Conservation (phyloP, 441 rosid species). For the Adansonia grandidieri region DNA sequence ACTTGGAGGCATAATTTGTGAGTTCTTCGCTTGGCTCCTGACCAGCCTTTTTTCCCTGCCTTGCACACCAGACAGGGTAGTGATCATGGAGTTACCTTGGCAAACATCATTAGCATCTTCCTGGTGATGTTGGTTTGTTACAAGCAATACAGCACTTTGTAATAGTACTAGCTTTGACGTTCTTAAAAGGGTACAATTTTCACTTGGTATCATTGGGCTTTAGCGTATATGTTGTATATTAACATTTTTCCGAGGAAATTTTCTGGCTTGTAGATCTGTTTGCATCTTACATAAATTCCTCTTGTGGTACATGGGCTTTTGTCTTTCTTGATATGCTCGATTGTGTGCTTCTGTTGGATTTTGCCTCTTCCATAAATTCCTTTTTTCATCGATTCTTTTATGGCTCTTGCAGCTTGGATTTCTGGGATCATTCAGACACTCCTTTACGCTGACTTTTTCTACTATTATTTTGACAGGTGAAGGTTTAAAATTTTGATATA, state of each 20-base stretch:
- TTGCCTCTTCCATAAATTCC: not conserved
- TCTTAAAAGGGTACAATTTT: not conserved
- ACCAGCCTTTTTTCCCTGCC: not conserved
- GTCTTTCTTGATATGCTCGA: no score
- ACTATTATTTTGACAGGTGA: slow-evolving; percentile 60
- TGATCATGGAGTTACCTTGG: slow-evolving; percentile 6
- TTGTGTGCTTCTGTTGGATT: not conserved
- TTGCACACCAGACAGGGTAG: not conserved
- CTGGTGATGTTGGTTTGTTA: not conserved
- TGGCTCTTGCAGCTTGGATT: slow-evolving; percentile 59
- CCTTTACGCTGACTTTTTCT: slow-evolving; percentile 63
- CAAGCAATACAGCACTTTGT: not conserved
- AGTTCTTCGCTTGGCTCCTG: not conserved
- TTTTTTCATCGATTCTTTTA: slow-evolving; percentile 19
- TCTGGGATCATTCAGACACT: slow-evolving; percentile 59
- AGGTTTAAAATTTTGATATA: not conserved
- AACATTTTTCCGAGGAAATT: not conserved
- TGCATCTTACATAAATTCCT: not conserved
- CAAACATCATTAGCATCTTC: not conserved
- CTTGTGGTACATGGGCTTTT: not conserved
- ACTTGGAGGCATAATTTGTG: not conserved
- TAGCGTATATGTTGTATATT: not conserved
- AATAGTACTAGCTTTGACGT: no score
- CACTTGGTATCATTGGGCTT: not conserved
- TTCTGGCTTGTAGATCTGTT: not conserved